Conservation (phyloP, 805 yeast genomes). For the Teunomyces pallodes region DNA sequence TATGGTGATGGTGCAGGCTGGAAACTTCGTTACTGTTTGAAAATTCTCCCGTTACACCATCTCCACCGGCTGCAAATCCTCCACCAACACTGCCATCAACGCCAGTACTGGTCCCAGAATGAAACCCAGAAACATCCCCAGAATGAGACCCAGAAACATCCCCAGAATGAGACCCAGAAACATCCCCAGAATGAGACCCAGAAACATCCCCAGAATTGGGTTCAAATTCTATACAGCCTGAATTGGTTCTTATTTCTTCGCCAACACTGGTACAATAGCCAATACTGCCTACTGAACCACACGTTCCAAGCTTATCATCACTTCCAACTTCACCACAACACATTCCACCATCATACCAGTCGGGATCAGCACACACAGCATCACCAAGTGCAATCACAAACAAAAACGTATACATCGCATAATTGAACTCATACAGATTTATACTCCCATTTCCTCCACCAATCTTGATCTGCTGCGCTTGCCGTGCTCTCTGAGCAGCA, state of each 20-base stretch:
- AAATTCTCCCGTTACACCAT: neutral
- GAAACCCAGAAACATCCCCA: neutral
- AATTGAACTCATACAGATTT: neutral
- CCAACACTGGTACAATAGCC: neutral
- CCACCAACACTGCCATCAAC: constrained; percentile 7
- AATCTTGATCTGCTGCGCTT: constrained; percentile 3
- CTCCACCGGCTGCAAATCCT: neutral
- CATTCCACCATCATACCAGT: constrained; percentile 7
- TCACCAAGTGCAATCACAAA: constrained; percentile 11
- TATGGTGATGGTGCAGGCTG: neutral
- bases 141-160: neutral
- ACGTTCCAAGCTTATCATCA: neutral
- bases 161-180: neutral
- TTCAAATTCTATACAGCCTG: neutral
- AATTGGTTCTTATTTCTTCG: neutral
- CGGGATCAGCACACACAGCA: constrained; percentile 5
- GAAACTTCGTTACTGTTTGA: too few species aligned
- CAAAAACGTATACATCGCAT: constrained; percentile 5
- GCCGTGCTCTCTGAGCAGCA: constrained; percentile 1
- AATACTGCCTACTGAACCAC: constrained; percentile 1
- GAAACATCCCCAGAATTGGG: constrained; percentile 1
- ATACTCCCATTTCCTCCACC: neutral
- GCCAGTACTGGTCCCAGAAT: constrained; percentile 7
- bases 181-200: neutral
- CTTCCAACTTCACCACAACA: constrained; percentile 5